These are phyloP conservation scores for Diversispora eburnea DNA, from an alignment of 192 early-diverging fungal species.

Conservation along the genomic window DNA sequence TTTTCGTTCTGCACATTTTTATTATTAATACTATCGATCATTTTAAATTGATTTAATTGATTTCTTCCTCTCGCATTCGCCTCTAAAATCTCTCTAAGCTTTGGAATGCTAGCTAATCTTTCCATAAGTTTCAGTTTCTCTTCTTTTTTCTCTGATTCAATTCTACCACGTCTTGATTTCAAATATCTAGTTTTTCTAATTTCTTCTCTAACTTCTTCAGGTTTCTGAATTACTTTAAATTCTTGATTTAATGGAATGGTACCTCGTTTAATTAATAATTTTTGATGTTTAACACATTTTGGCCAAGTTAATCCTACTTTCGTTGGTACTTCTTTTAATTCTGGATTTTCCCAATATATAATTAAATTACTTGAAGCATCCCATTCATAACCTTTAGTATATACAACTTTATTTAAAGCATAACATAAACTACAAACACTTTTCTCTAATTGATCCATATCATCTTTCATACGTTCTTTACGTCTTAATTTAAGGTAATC, in stretches of 20 bases:
- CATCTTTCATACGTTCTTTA: background rate
- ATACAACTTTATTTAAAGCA: constrained; percentile 28
- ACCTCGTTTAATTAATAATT: constrained; percentile 29
- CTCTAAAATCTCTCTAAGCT: no score
- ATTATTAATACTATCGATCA: no score
- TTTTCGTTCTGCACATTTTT: no score
- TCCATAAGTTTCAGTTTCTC: no score
- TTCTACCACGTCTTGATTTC: no score
- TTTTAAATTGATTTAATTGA: no score
- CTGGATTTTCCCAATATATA: constrained; percentile 38
- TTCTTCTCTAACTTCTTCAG: background rate
- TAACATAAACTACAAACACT: constrained; percentile 33
- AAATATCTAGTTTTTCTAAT: background rate
- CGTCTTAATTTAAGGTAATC: constrained; percentile 30
- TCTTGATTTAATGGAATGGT: constrained; percentile 1
- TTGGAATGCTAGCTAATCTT: no score
- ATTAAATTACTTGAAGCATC: constrained; percentile 25
- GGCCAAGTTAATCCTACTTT: constrained; percentile 35
- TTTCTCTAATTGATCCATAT: constrained; percentile 19
- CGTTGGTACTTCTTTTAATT: constrained; percentile 34
- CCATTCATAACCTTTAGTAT: background rate
- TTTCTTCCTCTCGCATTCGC: no score
- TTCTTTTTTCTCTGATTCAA: no score
- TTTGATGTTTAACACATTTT: constrained; percentile 34
- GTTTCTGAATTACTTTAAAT: background rate